Evolutionary conservation across 371 early-diverging fungal genomes (phyloP).

Genomic region (Chytridiales sp.): DNA sequence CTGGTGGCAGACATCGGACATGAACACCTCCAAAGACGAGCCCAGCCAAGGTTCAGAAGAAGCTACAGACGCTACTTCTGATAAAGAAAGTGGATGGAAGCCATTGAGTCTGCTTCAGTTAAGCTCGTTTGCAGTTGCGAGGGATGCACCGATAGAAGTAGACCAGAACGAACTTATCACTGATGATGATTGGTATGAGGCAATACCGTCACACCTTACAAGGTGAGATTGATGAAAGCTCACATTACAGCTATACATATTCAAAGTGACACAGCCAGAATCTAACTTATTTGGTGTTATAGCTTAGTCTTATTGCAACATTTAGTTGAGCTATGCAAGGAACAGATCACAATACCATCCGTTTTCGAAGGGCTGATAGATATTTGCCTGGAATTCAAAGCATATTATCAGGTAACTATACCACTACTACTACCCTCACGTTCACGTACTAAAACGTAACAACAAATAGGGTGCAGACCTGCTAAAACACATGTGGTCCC

Average conservation of each 20-base stretch:
- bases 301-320: not conserved
- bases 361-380: not conserved
- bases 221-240: too few species aligned
- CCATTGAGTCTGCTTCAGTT: not conserved
- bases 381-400: not conserved
- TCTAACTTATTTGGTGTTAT: too few species aligned
- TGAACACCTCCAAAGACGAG: not conserved
- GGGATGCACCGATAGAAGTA: not conserved
- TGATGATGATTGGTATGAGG: conserved; percentile 6
- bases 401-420: not conserved
- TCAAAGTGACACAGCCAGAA: too few species aligned
- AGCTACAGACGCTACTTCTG: too few species aligned
- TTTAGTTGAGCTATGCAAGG: conserved; percentile 1
- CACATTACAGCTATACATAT: too few species aligned
- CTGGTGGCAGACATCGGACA: not conserved
- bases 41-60: not conserved
- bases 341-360: not conserved
- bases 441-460: not conserved
- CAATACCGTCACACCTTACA: not conserved
- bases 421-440: not conserved
- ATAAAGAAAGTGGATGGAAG: too few species aligned
- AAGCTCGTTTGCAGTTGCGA: not conserved
- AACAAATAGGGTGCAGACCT: not conserved
- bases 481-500: conserved; percentile 1
- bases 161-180: not conserved